phyloP scores from a whole-genome alignment of 148 eudicot species.

The Fallopia convolvulus region DNA sequence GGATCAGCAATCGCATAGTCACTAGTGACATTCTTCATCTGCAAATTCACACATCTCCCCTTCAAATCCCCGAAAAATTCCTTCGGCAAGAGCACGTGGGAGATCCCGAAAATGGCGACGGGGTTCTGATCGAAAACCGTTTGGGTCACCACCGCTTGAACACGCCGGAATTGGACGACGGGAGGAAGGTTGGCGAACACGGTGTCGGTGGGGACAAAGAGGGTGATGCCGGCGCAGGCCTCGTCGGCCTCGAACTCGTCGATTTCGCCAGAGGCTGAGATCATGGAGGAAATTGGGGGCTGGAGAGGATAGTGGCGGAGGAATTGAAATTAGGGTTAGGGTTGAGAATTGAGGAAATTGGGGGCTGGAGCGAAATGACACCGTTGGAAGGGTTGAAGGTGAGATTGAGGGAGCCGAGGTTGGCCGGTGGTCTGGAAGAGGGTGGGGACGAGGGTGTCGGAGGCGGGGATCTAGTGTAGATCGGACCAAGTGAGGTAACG shows the following conservation, averaged over 20 bases:
- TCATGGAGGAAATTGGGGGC: constrained; percentile 78
- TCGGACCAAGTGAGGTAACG: constrained; percentile 54
- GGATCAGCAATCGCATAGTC: constrained; percentile 34
- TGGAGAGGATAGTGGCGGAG: constrained; percentile 45
- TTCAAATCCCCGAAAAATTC: constrained; percentile 56
- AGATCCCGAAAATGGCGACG: constrained; percentile 78
- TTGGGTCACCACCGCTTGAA: constrained; percentile 51
- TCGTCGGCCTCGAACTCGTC: constrained; percentile 60
- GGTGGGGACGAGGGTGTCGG: constrained; percentile 63
- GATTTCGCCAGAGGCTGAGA: constrained; percentile 68
- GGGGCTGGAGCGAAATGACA: constrained; percentile 36
- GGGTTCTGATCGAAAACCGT: constrained; percentile 95
- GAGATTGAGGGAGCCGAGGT: constrained; percentile 57
- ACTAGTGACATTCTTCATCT: constrained; percentile 7
- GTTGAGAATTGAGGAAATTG: background rate
- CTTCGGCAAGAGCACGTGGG: constrained; percentile 58
- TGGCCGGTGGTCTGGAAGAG: constrained; percentile 63
- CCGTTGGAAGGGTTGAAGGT: constrained; percentile 29
- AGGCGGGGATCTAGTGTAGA: constrained; percentile 47
- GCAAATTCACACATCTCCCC: constrained; percentile 19
- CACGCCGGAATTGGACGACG: constrained; percentile 37
- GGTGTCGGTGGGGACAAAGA: constrained; percentile 79
- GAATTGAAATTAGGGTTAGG: constrained; percentile 6
- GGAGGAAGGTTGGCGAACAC: constrained; percentile 65
- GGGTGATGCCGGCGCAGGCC: constrained; percentile 79